Conservation (phyloP, 495 filamentous ascomycete genomes). For the Tuber melanosporum region DNA sequence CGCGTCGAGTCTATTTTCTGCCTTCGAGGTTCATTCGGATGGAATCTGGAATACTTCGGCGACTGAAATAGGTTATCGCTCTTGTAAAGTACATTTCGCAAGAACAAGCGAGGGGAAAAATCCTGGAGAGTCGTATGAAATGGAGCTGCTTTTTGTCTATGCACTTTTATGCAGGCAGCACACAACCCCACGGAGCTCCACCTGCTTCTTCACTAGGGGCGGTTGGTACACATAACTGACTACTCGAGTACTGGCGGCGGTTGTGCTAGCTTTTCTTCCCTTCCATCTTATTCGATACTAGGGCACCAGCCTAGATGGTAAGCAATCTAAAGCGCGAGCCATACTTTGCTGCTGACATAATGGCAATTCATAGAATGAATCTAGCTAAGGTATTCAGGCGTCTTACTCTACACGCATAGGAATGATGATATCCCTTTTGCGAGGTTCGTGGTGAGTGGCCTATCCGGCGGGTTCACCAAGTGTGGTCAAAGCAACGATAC, state of each 20-base stretch:
- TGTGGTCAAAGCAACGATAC: background rate
- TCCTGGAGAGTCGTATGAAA: background rate
- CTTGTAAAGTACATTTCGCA: background rate
- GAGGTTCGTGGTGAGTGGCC: background rate
- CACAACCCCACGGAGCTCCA: background rate
- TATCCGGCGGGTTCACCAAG: background rate
- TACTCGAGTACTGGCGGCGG: background rate
- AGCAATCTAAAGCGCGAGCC: background rate
- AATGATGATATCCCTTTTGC: background rate
- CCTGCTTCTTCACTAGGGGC: background rate
- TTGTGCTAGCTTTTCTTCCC: background rate
- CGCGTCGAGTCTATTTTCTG: background rate
- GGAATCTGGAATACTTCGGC: background rate
- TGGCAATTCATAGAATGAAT: background rate
- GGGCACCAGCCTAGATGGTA: background rate
- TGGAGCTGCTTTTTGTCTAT: background rate
- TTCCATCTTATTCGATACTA: background rate
- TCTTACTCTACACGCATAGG: background rate
- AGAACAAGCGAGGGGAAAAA: background rate
- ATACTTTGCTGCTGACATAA: background rate
- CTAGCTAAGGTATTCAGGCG: background rate
- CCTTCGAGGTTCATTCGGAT: background rate
- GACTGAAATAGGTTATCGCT: background rate
- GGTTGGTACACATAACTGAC: background rate
- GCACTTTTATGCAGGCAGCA: background rate